phyloP scores from a whole-genome alignment of 768 basidiomycete genomes.

The Suillus lakei region DNA sequence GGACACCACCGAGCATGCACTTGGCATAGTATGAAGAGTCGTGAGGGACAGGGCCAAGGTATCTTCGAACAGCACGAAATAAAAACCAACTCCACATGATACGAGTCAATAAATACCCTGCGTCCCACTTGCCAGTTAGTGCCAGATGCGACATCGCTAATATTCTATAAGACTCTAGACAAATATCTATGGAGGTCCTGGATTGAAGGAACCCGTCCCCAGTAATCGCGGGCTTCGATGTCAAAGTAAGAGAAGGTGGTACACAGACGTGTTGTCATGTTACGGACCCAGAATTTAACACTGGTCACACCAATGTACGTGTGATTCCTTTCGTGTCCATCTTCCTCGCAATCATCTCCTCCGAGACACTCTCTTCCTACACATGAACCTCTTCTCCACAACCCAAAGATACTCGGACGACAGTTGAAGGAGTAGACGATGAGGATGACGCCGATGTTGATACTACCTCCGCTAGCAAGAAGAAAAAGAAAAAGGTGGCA shows the following conservation, averaged over 20 bases:
- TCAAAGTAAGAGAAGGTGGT: neutral
- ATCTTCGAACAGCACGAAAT: slow-evolving; percentile 41
- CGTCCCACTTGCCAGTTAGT: slow-evolving; percentile 71
- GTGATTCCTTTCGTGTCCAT: no score
- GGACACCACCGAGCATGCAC: slow-evolving; percentile 85
- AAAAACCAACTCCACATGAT: slow-evolving; percentile 3
- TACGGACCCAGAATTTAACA: slow-evolving; percentile 5
- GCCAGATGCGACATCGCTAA: slow-evolving; percentile 54
- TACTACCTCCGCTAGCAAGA: slow-evolving; percentile 42
- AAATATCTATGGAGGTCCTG: slow-evolving; percentile 1
- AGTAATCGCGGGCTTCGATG: neutral
- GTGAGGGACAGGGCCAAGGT: slow-evolving; percentile 75
- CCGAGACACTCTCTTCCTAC: no score
- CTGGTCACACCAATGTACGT: no score
- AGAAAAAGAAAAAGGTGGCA: slow-evolving; percentile 83
- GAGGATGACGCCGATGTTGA: slow-evolving; percentile 51
- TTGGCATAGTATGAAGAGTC: slow-evolving; percentile 80
- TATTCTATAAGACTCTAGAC: slow-evolving; percentile 26
- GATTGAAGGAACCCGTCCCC: neutral
- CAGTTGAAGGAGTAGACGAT: slow-evolving; percentile 76
- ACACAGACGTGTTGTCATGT: neutral
- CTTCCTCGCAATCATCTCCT: no score
- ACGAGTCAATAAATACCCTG: slow-evolving; percentile 50
- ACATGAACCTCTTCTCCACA: slow-evolving; percentile 28
- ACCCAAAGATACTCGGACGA: slow-evolving; percentile 45